Percentiles rank a stretch among this genome's conserved stretches.
phyloP scores from a whole-genome alignment of 169 alveolate genomes.

The Eimeria tenella region DNA sequence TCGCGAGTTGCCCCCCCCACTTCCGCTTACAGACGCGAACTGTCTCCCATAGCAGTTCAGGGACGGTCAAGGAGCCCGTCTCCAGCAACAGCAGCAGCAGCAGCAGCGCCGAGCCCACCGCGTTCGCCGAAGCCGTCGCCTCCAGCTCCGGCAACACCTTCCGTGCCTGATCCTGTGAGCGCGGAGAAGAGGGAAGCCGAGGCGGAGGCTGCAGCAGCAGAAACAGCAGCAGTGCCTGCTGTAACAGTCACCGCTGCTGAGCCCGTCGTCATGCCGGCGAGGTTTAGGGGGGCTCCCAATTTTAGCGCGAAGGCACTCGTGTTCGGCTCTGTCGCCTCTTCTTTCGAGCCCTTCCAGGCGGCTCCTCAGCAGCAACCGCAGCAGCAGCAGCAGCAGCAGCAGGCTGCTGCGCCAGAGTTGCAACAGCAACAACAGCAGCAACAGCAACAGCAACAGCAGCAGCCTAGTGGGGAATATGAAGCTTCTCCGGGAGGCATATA shows the following conservation, averaged over 20 bases:
- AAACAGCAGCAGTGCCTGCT: constrained; percentile 34
- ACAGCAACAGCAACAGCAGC: background rate
- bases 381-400: constrained; percentile 56
- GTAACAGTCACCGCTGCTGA: constrained; percentile 19
- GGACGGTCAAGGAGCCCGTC: constrained; percentile 39
- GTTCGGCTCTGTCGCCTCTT: constrained; percentile 31
- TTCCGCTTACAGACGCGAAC: background rate
- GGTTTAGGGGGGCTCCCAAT: background rate
- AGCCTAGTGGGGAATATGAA: background rate
- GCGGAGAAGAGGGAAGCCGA: background rate
- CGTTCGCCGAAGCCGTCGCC: background rate
- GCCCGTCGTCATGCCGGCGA: constrained; percentile 37
- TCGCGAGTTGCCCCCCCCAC: constrained; percentile 6
- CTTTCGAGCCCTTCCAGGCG: constrained; percentile 45
- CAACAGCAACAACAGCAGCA: constrained; percentile 24
- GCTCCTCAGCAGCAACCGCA: constrained; percentile 28
- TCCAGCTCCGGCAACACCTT: background rate
- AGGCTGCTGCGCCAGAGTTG: background rate
- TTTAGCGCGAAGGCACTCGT: background rate
- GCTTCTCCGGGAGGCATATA: background rate
- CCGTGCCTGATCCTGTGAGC: background rate
- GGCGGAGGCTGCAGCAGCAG: constrained; percentile 31
- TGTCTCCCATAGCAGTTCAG: constrained; percentile 28
- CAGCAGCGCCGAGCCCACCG: background rate
- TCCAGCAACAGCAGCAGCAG: constrained; percentile 25